These are phyloP conservation scores for Polytrichum formosum DNA, from an alignment of 225 moss, liverwort and hornwort species.

Conservation along the genomic window DNA sequence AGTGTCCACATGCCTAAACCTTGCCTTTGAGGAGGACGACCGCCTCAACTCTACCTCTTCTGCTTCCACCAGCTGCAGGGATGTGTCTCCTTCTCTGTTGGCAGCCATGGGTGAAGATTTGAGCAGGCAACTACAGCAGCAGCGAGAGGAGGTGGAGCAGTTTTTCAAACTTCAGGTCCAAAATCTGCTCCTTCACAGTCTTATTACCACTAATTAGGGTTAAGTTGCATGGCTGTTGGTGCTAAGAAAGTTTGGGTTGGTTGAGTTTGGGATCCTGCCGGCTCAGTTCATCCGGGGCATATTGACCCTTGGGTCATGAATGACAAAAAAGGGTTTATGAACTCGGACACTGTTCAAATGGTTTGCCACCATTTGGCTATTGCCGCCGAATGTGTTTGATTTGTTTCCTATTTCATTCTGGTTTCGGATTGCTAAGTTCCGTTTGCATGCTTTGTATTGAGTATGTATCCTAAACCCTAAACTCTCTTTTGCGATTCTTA, in stretches of 20 bases:
- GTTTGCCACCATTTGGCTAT: no score
- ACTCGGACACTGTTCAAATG: no score
- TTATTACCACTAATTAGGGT: no score
- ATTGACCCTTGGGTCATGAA: no score
- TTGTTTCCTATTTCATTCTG: no score
- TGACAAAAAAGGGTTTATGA: no score
- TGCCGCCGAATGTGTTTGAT: no score
- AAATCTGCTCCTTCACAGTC: background rate
- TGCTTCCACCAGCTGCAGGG: slow-evolving; percentile 20
- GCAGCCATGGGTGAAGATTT: slow-evolving; percentile 10
- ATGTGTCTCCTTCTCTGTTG: slow-evolving; percentile 8
- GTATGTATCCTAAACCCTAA: background rate
- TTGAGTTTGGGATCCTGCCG: no score
- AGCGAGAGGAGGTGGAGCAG: slow-evolving; percentile 17
- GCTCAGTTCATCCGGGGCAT: no score
- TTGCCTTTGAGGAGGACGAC: slow-evolving; percentile 20
- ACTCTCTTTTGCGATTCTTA: background rate
- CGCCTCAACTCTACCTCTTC: slow-evolving; percentile 18
- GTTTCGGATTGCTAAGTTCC: no score
- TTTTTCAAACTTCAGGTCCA: slow-evolving; percentile 20
- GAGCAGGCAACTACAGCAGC: slow-evolving; percentile 14
- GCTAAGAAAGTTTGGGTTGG: no score
- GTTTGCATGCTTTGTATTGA: background rate
- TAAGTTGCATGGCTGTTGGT: no score
- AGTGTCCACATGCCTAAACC: slow-evolving; percentile 17